A percentile compares a stretch with the other conserved stretches of the same genome.
These are phyloP conservation scores for Moricandia moricandioides DNA, from an alignment of 345 rosid species.

Conservation along the genomic window DNA sequence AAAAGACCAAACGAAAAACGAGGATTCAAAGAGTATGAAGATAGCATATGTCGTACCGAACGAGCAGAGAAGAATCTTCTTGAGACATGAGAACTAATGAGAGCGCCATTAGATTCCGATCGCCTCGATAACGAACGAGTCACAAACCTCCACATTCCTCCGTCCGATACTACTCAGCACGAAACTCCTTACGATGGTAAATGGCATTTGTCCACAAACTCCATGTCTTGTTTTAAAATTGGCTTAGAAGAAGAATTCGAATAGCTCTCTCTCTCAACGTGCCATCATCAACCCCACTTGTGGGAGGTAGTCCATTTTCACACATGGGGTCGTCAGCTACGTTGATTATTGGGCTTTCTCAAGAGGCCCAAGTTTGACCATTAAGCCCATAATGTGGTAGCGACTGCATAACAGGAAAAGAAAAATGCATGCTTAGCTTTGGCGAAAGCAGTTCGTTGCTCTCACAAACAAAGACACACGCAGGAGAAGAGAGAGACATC, in stretches of 20 bases:
- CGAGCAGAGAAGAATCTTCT: constrained; percentile 68
- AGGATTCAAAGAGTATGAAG: background rate
- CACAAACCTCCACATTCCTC: constrained; percentile 88
- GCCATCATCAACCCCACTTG: too few relatives aligned
- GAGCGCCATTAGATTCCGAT: constrained; percentile 43
- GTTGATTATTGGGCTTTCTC: background rate
- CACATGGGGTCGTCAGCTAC: background rate
- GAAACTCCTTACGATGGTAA: background rate
- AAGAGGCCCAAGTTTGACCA: background rate
- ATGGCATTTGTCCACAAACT: background rate
- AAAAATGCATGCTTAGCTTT: constrained; percentile 17
- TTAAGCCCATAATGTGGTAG: background rate
- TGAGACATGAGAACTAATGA: constrained; percentile 51
- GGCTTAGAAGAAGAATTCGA: background rate
- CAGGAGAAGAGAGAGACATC: constrained; percentile 23
- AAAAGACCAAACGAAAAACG: background rate
- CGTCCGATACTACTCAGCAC: constrained; percentile 11
- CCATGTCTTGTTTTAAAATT: background rate
- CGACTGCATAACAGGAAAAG: background rate
- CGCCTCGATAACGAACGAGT: constrained; percentile 53
- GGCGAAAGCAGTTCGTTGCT: constrained; percentile 27
- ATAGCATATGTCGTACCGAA: constrained; percentile 43
- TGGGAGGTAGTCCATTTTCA: background rate
- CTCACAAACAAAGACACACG: background rate
- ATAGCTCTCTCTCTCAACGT: too few relatives aligned